Evolutionary conservation across 371 early-diverging fungal species (phyloP).

Genomic region (Lichtheimia ornata): DNA sequence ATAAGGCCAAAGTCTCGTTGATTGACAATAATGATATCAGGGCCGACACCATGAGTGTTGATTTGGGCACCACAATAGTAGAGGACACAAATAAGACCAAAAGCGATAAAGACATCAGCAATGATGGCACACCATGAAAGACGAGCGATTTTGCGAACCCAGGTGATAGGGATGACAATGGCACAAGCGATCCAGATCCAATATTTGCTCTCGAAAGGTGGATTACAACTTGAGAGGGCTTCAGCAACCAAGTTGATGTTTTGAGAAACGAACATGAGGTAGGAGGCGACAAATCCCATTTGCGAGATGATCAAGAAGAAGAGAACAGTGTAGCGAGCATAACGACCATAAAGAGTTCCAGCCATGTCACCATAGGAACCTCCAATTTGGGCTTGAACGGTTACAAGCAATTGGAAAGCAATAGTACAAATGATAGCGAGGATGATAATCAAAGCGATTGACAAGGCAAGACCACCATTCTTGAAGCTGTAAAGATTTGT

Average conservation of each 20-base stretch:
- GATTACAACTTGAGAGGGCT: constrained; percentile 36
- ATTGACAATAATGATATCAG: constrained; percentile 57
- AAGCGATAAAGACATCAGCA: constrained; percentile 74
- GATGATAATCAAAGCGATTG: constrained; percentile 30
- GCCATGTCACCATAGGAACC: constrained; percentile 87
- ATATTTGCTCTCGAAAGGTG: constrained; percentile 34
- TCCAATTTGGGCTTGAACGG: constrained; percentile 40
- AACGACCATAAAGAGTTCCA: constrained; percentile 61
- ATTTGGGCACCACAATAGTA: constrained; percentile 43
- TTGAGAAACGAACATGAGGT: constrained; percentile 50
- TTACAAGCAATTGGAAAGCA: constrained; percentile 29
- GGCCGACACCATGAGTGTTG: constrained; percentile 34
- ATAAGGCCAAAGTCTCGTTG: constrained; percentile 63
- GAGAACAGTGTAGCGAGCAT: constrained; percentile 56
- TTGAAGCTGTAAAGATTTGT: constrained; percentile 22
- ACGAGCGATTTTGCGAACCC: constrained; percentile 69
- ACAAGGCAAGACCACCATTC: constrained; percentile 34
- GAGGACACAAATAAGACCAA: constrained; percentile 58
- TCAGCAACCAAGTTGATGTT: constrained; percentile 48
- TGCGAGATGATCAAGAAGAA: constrained; percentile 69
- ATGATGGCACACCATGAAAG: constrained; percentile 69
- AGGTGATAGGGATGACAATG: constrained; percentile 65
- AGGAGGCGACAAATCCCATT: constrained; percentile 56
- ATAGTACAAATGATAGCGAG: constrained; percentile 32
- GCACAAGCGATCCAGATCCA: constrained; percentile 63